Conservation (phyloP, 163 green algal species). For the Volvox carteri region DNA sequence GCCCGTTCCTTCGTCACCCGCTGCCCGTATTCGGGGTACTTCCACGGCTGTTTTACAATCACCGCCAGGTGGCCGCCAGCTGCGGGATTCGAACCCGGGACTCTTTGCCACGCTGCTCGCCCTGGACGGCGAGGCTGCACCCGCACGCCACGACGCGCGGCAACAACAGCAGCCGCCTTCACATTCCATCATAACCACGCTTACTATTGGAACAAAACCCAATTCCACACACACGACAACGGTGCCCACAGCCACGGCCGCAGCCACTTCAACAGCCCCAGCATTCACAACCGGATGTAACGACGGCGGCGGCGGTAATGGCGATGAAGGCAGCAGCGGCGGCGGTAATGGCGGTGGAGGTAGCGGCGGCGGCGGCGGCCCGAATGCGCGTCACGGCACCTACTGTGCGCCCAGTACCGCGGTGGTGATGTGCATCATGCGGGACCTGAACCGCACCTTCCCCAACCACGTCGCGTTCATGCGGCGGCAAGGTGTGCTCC, state of each 20-base stretch:
- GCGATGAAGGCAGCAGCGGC: too few species aligned
- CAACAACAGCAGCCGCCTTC: too few species aligned
- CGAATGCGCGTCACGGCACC: too few species aligned
- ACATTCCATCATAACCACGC: too few species aligned
- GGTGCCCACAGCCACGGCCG: neutral
- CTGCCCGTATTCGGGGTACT: too few species aligned
- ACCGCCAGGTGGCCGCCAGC: slow-evolving; percentile 37
- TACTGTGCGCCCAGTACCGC: neutral
- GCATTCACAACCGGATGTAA: too few species aligned
- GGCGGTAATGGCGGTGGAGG: too few species aligned
- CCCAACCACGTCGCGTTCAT: slow-evolving; percentile 87
- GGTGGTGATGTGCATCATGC: slow-evolving; percentile 84
- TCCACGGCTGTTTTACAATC: too few species aligned
- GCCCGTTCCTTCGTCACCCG: neutral
- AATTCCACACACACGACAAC: too few species aligned
- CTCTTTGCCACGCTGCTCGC: neutral
- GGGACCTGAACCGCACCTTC: slow-evolving; percentile 90
- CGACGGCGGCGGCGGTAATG: too few species aligned
- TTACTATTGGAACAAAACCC: too few species aligned
- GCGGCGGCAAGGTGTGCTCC: slow-evolving; percentile 84
- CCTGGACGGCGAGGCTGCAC: neutral
- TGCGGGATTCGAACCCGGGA: slow-evolving; percentile 64
- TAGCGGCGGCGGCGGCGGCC: neutral
- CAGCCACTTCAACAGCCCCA: too few species aligned
- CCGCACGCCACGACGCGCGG: neutral